These are phyloP conservation scores for Craspedostauros australis DNA, from an alignment of 108 stramenopile species.

Conservation along the genomic window DNA sequence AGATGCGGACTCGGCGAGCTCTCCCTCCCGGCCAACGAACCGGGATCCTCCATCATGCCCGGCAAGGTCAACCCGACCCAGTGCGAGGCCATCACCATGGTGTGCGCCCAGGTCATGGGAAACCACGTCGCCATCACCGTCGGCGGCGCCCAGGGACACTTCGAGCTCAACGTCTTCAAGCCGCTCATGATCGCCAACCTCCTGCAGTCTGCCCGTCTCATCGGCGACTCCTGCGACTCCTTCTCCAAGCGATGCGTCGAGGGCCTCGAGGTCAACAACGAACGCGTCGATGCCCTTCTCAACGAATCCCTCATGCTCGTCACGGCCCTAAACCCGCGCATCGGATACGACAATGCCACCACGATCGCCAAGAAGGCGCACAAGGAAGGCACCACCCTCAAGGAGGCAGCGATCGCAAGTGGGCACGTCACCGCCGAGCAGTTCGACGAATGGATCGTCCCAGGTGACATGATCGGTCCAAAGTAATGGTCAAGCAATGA, in stretches of 20 bases:
- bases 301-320: constrained; percentile 94
- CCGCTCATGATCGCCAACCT: constrained; percentile 94
- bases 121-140: constrained; percentile 91
- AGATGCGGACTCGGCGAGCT: constrained; percentile 95
- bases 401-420: constrained; percentile 83
- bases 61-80: constrained; percentile 99
- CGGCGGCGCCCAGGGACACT: constrained; percentile 94
- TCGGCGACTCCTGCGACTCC: constrained; percentile 82
- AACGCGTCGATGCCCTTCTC: constrained; percentile 78
- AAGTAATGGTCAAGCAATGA: too few species aligned
- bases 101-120: constrained; percentile 97
- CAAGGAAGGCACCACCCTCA: constrained; percentile 88
- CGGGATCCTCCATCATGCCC: constrained; percentile 98
- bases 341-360: constrained; percentile 98
- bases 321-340: constrained; percentile 95
- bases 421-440: constrained; percentile 90
- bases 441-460: constrained; percentile 94
- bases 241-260: constrained; percentile 89
- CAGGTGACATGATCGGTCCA: constrained; percentile 95
- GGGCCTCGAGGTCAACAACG: constrained; percentile 83
- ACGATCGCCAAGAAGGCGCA: constrained; percentile 96
- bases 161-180: constrained; percentile 99
- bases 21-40: constrained; percentile 93
- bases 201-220: constrained; percentile 85
- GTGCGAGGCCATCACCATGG: constrained; percentile 99